Conservation (phyloP, 768 basidiomycete species). For the Auricularia sp. region DNA sequence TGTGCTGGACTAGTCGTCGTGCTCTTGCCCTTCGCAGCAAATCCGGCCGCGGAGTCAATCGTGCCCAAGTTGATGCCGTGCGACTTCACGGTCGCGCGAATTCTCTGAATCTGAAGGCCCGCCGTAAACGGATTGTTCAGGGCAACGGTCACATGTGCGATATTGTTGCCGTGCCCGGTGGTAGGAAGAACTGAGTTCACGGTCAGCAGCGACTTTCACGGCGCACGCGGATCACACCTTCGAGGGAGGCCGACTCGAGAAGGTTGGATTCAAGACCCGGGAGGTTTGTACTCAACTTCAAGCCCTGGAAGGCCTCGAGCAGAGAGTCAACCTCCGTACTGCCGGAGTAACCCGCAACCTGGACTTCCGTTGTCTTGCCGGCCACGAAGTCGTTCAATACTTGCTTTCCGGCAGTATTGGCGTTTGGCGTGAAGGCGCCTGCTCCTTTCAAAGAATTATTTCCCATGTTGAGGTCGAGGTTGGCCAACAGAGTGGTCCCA, state of each 20-base stretch:
- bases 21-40: slow-evolving; percentile 41
- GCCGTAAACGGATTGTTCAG: slow-evolving; percentile 62
- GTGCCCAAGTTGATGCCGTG: slow-evolving; percentile 53
- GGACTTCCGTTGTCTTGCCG: slow-evolving; percentile 32
- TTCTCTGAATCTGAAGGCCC: slow-evolving; percentile 43
- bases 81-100: slow-evolving; percentile 49
- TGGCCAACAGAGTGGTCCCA: slow-evolving; percentile 53
- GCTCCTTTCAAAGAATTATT: slow-evolving; percentile 44
- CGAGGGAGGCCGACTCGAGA: slow-evolving; percentile 44
- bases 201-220: neutral
- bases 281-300: slow-evolving; percentile 44
- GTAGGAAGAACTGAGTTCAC: slow-evolving; percentile 39
- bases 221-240: slow-evolving; percentile 24
- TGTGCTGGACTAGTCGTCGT: slow-evolving; percentile 48
- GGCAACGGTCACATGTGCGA: slow-evolving; percentile 52
- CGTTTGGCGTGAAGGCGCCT: slow-evolving; percentile 48
- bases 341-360: slow-evolving; percentile 46
- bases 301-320: slow-evolving; percentile 46
- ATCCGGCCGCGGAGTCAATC: slow-evolving; percentile 43
- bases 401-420: slow-evolving; percentile 44
- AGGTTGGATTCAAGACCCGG: slow-evolving; percentile 51
- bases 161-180: slow-evolving; percentile 51
- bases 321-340: slow-evolving; percentile 54
- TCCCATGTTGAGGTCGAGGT: slow-evolving; percentile 47
- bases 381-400: slow-evolving; percentile 62